A percentile compares a stretch with the other conserved stretches of the same genome.
phyloP scores from a whole-genome alignment of 2,329 filamentous ascomycete genomes.

The Thelonectria olida region DNA sequence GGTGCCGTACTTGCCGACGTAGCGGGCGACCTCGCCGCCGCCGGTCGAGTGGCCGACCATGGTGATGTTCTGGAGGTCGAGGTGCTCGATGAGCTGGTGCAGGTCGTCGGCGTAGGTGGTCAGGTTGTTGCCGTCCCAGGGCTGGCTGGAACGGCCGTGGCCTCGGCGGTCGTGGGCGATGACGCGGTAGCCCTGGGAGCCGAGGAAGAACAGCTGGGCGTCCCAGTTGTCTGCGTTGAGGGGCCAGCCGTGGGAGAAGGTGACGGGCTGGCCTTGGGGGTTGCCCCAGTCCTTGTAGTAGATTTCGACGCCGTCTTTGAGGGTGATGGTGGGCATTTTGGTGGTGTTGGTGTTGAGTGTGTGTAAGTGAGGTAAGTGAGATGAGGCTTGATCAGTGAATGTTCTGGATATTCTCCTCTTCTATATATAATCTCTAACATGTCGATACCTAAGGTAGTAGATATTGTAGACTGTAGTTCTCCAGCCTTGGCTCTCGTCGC shows the following conservation, averaged over 20 bases:
- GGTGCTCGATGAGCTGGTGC: constrained; percentile 41
- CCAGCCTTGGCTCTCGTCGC: background rate
- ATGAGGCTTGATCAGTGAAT: background rate
- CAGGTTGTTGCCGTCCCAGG: constrained; percentile 38
- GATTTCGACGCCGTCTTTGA: constrained; percentile 46
- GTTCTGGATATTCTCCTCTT: no score
- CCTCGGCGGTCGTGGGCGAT: constrained; percentile 45
- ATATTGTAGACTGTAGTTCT: no score
- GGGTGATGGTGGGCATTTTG: constrained; percentile 46
- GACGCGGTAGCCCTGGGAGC: constrained; percentile 43
- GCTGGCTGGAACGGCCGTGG: constrained; percentile 44
- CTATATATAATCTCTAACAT: no score
- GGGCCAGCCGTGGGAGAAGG: constrained; percentile 50
- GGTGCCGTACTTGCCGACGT: constrained; percentile 45
- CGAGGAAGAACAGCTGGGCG: constrained; percentile 41
- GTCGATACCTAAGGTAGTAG: no score
- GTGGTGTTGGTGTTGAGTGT: no score
- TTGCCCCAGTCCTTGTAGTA: constrained; percentile 56
- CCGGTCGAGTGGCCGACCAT: constrained; percentile 57
- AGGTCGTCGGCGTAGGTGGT: constrained; percentile 43
- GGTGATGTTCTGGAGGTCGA: constrained; percentile 47
- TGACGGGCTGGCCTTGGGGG: constrained; percentile 40
- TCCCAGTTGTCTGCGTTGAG: constrained; percentile 47
- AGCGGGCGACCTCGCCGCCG: constrained; percentile 51
- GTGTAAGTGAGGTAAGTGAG: background rate